Evolutionary conservation across 257 asterid species (phyloP), one percentile per base, ranked within the genome.

Genomic region (Fraxinus americana): DNA sequence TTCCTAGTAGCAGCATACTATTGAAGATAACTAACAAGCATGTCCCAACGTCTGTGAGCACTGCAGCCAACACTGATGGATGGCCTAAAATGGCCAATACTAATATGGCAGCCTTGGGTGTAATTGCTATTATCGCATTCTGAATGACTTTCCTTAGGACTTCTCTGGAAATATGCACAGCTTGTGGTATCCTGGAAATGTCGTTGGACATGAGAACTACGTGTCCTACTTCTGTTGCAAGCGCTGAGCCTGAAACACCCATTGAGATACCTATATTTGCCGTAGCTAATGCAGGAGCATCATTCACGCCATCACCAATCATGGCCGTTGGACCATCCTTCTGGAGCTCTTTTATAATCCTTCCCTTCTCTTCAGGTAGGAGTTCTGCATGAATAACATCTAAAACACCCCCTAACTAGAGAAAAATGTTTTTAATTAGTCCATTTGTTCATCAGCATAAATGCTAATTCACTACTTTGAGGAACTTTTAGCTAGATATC

Each of bases 51-150:
- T 94, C 97, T 0, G 92, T 69, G 0, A 94, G 86, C n/a, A 94
- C 94, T 0, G 98, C 98, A 12, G 92, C 97, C 98, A 97, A 94
- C 9, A 94, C 97, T 0, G 91, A 84, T 0, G 98, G 98, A 84
- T 94, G 88, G 7, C 98, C 98, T 3, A 88, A 94, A 41, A 94
- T 81, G 75, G 97, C 98, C 67, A 92, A 32, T 34, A 79, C 96
- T 7, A 94, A 19, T 9, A 94, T 84, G n/a, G 85, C 96, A 14
- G 82, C 90, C 80, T 94, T 94, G 13, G 92, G 88, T 9, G 79
- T 8, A n/a, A 90, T 2, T 0, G 97, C 85, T 0, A 91, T 32
- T 9, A 91, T 9, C 75, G 91, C 91, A 66, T 94, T 94, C 80
- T 94, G 91, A 14, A 90, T 67, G 2, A 94, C 79, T 72, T 94